A percentile compares a stretch with the other conserved stretches of the same genome.
Evolutionary conservation across 148 eudicot species (phyloP).

Genomic region (Arbutus unedo): DNA sequence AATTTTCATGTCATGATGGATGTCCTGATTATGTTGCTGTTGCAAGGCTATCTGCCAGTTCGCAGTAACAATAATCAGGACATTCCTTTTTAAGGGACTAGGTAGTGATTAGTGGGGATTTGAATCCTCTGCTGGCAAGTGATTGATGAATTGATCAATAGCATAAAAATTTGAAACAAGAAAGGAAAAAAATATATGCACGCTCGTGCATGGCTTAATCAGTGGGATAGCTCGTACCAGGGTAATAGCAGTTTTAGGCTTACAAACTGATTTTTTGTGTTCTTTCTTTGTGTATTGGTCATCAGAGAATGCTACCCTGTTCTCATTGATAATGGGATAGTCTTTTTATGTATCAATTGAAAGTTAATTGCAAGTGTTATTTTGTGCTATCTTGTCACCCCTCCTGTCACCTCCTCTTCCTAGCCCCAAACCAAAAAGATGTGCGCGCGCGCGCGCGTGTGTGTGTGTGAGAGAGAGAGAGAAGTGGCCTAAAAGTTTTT

Average conservation of each 20-base stretch:
- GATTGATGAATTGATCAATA: neutral
- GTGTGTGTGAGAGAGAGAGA: neutral
- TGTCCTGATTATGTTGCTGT: too few relatives aligned
- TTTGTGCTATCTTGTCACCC: neutral
- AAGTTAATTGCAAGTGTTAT: neutral
- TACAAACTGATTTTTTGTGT: neutral
- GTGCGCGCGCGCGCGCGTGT: too few relatives aligned
- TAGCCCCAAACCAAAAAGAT: neutral
- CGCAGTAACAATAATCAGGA: neutral
- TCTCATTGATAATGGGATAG: neutral
- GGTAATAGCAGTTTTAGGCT: neutral
- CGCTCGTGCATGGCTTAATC: neutral
- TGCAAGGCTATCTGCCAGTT: neutral
- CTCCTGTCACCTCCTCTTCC: neutral
- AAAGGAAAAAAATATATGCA: too few relatives aligned
- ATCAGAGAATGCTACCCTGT: neutral
- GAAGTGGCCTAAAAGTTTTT: neutral
- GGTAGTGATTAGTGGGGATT: neutral
- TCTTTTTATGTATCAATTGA: neutral
- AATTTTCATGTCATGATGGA: neutral
- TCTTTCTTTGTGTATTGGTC: neutral
- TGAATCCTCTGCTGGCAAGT: neutral
- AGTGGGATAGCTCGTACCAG: neutral
- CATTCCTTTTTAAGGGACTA: neutral
- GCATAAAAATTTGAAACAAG: neutral